Conservation (phyloP, 2,329 filamentous ascomycete genomes). For the Fusarium graminum region DNA sequence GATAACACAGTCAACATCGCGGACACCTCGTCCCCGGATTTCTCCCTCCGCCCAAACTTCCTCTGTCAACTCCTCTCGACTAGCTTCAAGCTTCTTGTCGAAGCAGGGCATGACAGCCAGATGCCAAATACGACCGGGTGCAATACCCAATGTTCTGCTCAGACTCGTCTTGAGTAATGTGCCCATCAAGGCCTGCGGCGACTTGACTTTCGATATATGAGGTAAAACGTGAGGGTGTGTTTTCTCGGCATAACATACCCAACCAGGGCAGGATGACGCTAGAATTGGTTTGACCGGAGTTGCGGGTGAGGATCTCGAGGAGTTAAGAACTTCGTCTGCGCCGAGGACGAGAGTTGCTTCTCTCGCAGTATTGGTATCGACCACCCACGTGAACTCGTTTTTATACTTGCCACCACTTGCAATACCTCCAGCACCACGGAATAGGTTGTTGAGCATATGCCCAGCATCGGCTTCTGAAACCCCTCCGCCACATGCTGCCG, state of each 20-base stretch:
- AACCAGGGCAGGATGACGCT: conserved; percentile 93
- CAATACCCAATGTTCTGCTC: conserved; percentile 76
- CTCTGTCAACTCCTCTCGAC: conserved; percentile 90
- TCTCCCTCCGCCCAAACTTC: conserved; percentile 73
- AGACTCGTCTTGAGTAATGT: conserved; percentile 90
- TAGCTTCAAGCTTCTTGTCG: conserved; percentile 98
- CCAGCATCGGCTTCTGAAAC: conserved; percentile 80
- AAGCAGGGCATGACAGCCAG: conserved; percentile 98
- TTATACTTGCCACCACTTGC: conserved; percentile 76
- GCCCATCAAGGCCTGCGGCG: conserved; percentile 90
- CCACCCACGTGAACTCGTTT: conserved; percentile 87
- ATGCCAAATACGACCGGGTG: conserved; percentile 90
- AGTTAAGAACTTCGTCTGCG: conserved; percentile 74
- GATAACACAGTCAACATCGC: conserved; percentile 98
- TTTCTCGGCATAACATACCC: conserved; percentile 99
- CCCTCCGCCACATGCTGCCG: conserved; percentile 81
- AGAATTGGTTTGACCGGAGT: conserved; percentile 71
- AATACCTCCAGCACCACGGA: conserved; percentile 76
- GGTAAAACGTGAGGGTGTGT: conserved; percentile 94
- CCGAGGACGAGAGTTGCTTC: conserved; percentile 86
- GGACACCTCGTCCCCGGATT: conserved; percentile 67
- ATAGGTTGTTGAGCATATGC: conserved; percentile 83
- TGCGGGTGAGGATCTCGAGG: conserved; percentile 38
- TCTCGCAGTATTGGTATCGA: conserved; percentile 88
- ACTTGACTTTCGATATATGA: conserved; percentile 91